These are phyloP conservation scores for Dryadomyces quercivorus DNA, from an alignment of 2,329 filamentous ascomycete genomes.

Conservation along the genomic window DNA sequence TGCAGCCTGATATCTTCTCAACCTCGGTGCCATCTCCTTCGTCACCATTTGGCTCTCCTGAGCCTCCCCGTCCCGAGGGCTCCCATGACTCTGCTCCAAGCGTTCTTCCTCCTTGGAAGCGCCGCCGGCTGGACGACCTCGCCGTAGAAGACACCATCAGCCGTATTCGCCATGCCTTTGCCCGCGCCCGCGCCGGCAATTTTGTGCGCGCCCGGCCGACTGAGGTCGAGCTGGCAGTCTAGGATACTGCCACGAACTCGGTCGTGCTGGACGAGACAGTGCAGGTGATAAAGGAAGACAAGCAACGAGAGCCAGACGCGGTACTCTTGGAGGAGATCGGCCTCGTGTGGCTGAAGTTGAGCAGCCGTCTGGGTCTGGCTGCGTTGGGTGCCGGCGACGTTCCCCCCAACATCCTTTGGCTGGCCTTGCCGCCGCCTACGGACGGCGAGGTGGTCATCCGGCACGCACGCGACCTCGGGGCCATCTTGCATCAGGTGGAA, in stretches of 20 bases:
- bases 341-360: neutral
- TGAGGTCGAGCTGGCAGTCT: constrained; percentile 1
- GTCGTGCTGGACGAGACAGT: neutral
- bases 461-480: neutral
- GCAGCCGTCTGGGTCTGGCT: neutral
- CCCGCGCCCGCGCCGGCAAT: neutral
- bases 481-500: neutral
- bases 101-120: neutral
- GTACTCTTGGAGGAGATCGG: neutral
- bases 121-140: neutral
- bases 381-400: neutral
- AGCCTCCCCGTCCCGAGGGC: neutral
- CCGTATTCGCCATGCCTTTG: neutral
- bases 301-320: neutral
- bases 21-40: neutral
- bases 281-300: neutral
- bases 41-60: neutral
- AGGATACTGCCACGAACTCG: neutral
- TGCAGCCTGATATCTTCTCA: neutral
- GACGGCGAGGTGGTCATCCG: neutral
- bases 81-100: neutral
- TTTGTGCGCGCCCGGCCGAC: neutral
- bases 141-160: neutral
- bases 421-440: neutral
- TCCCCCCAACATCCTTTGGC: neutral